Base-by-base conservation (phyloP, 495 filamentous ascomycete species). In the Aspergillus saccharolyticus region DNA sequence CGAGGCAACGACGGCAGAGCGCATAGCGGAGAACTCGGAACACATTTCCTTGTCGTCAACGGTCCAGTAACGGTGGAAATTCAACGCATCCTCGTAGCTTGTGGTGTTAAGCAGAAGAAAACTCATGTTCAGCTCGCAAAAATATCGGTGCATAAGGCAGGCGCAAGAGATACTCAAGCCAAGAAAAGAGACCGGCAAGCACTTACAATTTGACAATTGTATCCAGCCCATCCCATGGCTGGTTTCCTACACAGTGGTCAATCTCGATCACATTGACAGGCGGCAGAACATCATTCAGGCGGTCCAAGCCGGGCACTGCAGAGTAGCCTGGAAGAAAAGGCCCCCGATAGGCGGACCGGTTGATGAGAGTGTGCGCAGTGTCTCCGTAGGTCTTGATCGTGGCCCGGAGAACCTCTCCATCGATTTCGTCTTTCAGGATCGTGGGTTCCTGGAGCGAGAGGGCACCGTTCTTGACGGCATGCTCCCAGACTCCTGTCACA, bases 161-260 rank as follows among this genome's bases (percentile, higher is more conserved):
- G n/a, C n/a, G n/a, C n/a, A n/a, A n/a, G n/a, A n/a, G n/a, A n/a
- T n/a, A n/a, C n/a, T n/a, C n/a, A n/a, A n/a, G n/a, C n/a, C n/a
- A n/a, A n/a, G n/a, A n/a, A n/a, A n/a, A n/a, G n/a, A n/a, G n/a
- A n/a, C n/a, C n/a, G n/a, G n/a, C 22, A 59, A 73, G 67, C 1
- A 25, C 46, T 15, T 49, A 49, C 46, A 85, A 89, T 42, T 79
- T 82, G 70, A 88, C 90, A 20, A 81, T 82, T 4, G 74, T 74
- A 17, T 82, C 81, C 83, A 91, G 86, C 59, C 83, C 77, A 66
- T 80, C 75, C 87, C 88, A 90, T 70, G 81, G 79, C 68, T 90
- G 87, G 71, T 91, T 91, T 56, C 88, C 88, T 54, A 90, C 88
- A 72, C 88, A 90, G 73, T 91, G 88, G 72, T 90, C 88, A 65